Conservation (phyloP, 768 basidiomycete genomes). For the Lyophyllum decastes region DNA sequence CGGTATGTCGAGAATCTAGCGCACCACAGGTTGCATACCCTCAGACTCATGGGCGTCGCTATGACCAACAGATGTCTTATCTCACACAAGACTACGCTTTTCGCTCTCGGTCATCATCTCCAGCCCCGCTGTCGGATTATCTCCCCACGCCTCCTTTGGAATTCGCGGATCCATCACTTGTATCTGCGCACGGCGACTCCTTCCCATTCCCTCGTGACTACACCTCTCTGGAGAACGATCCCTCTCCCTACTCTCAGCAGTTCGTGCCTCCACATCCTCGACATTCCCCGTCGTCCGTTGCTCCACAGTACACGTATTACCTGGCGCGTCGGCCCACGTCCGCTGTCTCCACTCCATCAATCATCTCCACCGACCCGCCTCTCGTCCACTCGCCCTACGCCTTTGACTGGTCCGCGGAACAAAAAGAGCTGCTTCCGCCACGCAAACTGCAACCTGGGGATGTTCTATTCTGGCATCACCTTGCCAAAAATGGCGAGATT, state of each 20-base stretch:
- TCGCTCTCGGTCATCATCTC: constrained; percentile 27
- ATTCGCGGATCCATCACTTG: constrained; percentile 30
- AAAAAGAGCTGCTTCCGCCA: constrained; percentile 37
- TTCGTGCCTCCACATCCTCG: constrained; percentile 7
- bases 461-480: constrained; percentile 75
- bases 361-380: constrained; percentile 13
- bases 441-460: constrained; percentile 58
- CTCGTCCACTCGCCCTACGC: constrained; percentile 23
- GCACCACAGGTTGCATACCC: constrained; percentile 16
- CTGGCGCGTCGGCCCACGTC: constrained; percentile 17
- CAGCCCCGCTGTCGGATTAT: constrained; percentile 30
- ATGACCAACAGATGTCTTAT: constrained; percentile 4
- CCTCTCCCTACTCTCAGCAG: constrained; percentile 9
- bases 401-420: constrained; percentile 33
- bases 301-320: constrained; percentile 10
- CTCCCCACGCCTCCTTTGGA: constrained; percentile 42
- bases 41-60: constrained; percentile 15
- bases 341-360: constrained; percentile 18
- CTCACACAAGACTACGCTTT: constrained; percentile 5
- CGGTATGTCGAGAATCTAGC: constrained; percentile 14
- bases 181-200: constrained; percentile 28
- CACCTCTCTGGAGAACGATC: constrained; percentile 12
- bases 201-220: constrained; percentile 24
- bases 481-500: constrained; percentile 70
- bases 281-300: constrained; percentile 11